Base-by-base conservation (phyloP, 202 grass and related monocot species). In the Schoenoplectus tabernaemontani region DNA sequence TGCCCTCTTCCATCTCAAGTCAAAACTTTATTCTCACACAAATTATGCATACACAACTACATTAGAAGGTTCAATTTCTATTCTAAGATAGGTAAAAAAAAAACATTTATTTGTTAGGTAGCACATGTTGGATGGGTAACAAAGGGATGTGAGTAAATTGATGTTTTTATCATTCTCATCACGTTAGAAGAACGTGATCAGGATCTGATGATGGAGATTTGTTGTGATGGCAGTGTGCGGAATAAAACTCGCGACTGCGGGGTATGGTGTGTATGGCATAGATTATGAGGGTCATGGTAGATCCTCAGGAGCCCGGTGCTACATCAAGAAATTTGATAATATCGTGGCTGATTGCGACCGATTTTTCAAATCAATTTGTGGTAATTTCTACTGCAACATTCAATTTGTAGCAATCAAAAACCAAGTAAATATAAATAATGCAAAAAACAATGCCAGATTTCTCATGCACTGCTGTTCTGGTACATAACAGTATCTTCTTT, bases 211-310 rank as follows among this genome's bases (percentile, higher is more conserved):
- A n/a, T 66, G 39, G 23, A 76, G 61, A 61, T 59, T 85, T 76
- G 22, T 60, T 37, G 78, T 84, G 9, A 57, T 88, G 51, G 66
- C 85, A 99, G 96, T 67, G 19, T 92, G 89, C 46, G 96, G 91
- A 69, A 61, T 83, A 32, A 90, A 79, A 78, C 22, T 98, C 33
- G 89, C 89, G 9, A 38, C 76, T 2, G 87, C 82, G 0, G 92
- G 90, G 51, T 99, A 85, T 19, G 79, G 90, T 2, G 96, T 95
- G 43, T 91, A 90, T 2, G 96, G 96, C 41, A 87, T 99, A 0
- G 92, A 99, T 78, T 99, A 95, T 0, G 96, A 95, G 68, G 96
- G 96, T 4, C 90, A 99, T 20, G 96, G 91, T 17, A 91, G 84
- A 81, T 99, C 96, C 17, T 88, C 74, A 71, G 96, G 91, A 0